These are phyloP conservation scores for Globisporangium viniferum DNA, from an alignment of 352 stramenopile genomes.

Conservation along the genomic window DNA sequence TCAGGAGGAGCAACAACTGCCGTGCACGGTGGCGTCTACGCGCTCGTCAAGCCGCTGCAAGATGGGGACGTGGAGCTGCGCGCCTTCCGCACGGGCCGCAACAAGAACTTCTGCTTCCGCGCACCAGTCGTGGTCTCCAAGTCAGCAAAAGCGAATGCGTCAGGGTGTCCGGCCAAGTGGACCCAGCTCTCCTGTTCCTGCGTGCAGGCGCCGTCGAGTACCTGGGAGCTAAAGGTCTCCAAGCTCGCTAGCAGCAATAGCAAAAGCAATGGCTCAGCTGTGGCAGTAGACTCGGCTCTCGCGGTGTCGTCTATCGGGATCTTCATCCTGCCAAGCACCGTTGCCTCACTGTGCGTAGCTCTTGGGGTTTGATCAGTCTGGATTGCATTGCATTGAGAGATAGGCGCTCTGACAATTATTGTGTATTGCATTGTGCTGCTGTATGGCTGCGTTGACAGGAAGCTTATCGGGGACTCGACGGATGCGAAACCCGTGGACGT, in stretches of 20 bases:
- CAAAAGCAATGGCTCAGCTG: background rate
- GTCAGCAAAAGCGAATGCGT: background rate
- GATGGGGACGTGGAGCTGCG: conserved; percentile 5
- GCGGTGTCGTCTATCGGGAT: conserved; percentile 1
- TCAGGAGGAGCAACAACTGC: background rate
- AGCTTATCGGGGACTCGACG: background rate
- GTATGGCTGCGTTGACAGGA: background rate
- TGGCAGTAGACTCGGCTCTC: background rate
- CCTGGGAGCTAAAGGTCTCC: background rate
- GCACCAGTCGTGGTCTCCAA: conserved; percentile 6
- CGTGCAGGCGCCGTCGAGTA: background rate
- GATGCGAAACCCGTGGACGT: background rate
- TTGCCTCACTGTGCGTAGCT: background rate
- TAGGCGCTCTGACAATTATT: background rate
- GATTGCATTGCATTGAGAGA: background rate
- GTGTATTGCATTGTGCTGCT: background rate
- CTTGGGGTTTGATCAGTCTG: background rate
- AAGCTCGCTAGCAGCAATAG: background rate
- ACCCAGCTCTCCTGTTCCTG: conserved; percentile 8
- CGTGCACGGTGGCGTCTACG: conserved; percentile 3
- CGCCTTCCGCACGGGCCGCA: background rate
- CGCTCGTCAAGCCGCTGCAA: background rate
- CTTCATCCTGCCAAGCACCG: background rate
- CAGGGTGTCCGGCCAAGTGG: conserved; percentile 5
- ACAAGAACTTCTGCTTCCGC: conserved; percentile 11